Evolutionary conservation across 1,284 basidiomycete species (phyloP).

Genomic region (Xerocomus nothofagi): DNA sequence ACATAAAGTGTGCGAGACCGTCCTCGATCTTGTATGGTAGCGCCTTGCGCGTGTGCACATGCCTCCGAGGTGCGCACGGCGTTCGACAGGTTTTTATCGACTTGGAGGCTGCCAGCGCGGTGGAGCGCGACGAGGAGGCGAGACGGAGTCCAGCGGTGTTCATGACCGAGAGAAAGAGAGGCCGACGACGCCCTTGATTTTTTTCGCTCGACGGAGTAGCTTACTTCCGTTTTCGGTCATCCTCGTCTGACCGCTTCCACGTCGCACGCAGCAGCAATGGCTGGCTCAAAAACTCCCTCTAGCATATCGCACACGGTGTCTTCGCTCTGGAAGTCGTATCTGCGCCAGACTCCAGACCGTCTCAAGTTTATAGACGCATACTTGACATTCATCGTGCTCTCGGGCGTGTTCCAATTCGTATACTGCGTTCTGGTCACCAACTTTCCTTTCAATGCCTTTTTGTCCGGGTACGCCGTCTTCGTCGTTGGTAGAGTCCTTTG

Average conservation of each 20-base stretch:
- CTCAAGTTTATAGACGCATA: slow-evolving; percentile 95
- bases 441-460: slow-evolving; percentile 97
- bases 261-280: slow-evolving; percentile 24
- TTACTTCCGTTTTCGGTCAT: slow-evolving; percentile 18
- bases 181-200: not conserved
- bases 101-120: slow-evolving; percentile 17
- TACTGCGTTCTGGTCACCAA: slow-evolving; percentile 92
- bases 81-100: slow-evolving; percentile 8
- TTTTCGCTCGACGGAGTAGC: slow-evolving; percentile 14
- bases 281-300: slow-evolving; percentile 39
- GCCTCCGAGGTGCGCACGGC: slow-evolving; percentile 33
- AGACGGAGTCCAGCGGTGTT: slow-evolving; percentile 26
- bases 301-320: slow-evolving; percentile 45
- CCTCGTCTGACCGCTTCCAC: slow-evolving; percentile 20
- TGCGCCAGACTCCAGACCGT: slow-evolving; percentile 72
- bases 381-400: slow-evolving; percentile 89
- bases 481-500: not conserved
- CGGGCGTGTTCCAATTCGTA: slow-evolving; percentile 87
- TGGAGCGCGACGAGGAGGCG: slow-evolving; percentile 23
- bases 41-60: slow-evolving; percentile 54
- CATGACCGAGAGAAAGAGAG: slow-evolving; percentile 21
- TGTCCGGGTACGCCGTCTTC: slow-evolving; percentile 77
- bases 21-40: slow-evolving; percentile 67
- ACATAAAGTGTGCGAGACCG: slow-evolving; percentile 75
- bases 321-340: slow-evolving; percentile 78